Evolutionary conservation across 768 basidiomycete species (phyloP), one percentile per base, ranked within the genome.

Genomic region (Suillus tomentosus): DNA sequence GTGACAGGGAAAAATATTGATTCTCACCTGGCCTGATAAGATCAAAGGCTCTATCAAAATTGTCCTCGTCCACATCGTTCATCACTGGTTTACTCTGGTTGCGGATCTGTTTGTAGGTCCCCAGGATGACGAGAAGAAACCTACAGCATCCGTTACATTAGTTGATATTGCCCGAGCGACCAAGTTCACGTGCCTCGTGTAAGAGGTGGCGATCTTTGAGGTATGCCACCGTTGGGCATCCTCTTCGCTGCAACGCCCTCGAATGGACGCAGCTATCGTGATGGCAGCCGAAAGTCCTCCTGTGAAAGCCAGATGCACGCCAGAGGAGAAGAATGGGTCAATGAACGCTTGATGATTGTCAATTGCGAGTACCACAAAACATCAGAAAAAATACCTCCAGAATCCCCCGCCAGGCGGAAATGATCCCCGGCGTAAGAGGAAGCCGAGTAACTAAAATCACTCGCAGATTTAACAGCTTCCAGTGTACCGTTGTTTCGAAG

Each of bases 21-120:
- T 15, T 50, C 48, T 50, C 7, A 50, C 48, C 48, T 14, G 48
- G 48, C 24, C 24, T 50, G 48, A 50, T 50, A 5, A 50, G 48
- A 50, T 27, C 14, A 14, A 50, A 50, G 6, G 48, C 48, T 27
- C 48, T 50, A 14, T 50, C 48, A 9, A 50, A 50, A 27, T 50
- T 50, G 24, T 50, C 24, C 48, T 50, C 48, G 5, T 48, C 22
- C 47, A 48, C n/a, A 22, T 48, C 47, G n/a, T n/a, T 48, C 47
- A 48, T 48, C 5, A 88, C 80, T 66, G 83, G 80, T 11, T 74
- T 76, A 51, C 77, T 79, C 69, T 89, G 87, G 3, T 86, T 80
- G 22, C 85, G 83, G 56, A 90, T 88, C 68, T 89, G 88, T 73
- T 88, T 88, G 73, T 89, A 89, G 67, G 88, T 87, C 67, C 87